Percentiles rank a stretch among this genome's conserved stretches.
These are phyloP conservation scores for Quercus glauca DNA, from an alignment of 306 rosid species.

Conservation along the genomic window DNA sequence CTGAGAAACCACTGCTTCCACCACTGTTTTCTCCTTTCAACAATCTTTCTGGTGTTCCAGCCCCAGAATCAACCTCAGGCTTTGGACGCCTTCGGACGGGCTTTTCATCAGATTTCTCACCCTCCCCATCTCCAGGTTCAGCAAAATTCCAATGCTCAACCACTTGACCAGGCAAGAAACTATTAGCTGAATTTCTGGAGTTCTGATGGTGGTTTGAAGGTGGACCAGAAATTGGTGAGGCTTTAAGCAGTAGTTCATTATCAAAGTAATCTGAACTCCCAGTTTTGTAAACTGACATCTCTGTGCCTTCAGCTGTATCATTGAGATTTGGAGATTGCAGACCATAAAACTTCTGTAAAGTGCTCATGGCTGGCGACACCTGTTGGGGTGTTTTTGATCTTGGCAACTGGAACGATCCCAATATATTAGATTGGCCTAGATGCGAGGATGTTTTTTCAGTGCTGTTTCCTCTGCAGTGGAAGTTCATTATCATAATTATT, in stretches of 20 bases:
- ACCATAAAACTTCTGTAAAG: constrained; percentile 67
- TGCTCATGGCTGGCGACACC: constrained; percentile 61
- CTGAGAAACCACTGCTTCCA: constrained; percentile 45
- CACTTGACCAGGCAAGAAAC: constrained; percentile 42
- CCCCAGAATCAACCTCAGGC: constrained; percentile 52
- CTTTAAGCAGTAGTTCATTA: constrained; percentile 43
- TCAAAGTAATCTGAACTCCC: constrained; percentile 36
- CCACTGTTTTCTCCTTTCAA: constrained; percentile 52
- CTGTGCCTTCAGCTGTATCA: constrained; percentile 41
- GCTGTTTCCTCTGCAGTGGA: constrained; percentile 42
- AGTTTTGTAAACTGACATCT: constrained; percentile 56
- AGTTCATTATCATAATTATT: constrained; percentile 19
- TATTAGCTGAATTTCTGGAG: constrained; percentile 38
- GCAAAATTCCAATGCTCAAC: constrained; percentile 29
- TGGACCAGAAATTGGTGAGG: constrained; percentile 36
- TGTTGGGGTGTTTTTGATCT: constrained; percentile 48
- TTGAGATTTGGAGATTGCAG: constrained; percentile 36
- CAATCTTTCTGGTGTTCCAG: constrained; percentile 49
- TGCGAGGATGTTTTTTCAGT: constrained; percentile 25
- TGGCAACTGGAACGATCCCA: constrained; percentile 41
- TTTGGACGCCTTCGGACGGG: constrained; percentile 78
- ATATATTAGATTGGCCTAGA: constrained; percentile 40
- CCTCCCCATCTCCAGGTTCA: constrained; percentile 48
- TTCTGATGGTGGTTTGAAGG: constrained; percentile 30
- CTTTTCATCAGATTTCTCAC: constrained; percentile 67